Evolutionary conservation across 2,329 filamentous ascomycete genomes (phyloP).

Genomic region (Cordyceps tenuipes): DNA sequence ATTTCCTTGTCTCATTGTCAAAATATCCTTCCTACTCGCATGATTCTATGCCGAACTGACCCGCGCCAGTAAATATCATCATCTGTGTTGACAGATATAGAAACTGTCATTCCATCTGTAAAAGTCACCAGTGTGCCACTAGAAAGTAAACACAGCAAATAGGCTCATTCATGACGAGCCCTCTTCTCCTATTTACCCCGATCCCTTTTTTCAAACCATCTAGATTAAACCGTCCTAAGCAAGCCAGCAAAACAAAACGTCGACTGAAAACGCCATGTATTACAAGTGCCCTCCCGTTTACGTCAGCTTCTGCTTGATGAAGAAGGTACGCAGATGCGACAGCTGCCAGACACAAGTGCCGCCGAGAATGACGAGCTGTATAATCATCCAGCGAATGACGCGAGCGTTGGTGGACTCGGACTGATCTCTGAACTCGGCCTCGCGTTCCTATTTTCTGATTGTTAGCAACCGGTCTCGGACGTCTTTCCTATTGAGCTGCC

Average conservation of each 20-base stretch:
- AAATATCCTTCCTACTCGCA: background rate
- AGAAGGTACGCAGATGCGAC: slow-evolving; percentile 90
- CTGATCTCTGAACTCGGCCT: slow-evolving; percentile 96
- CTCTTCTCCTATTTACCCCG: background rate
- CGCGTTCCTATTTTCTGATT: slow-evolving; percentile 63
- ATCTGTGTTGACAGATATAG: background rate
- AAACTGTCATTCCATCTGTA: background rate
- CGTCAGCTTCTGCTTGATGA: slow-evolving; percentile 99
- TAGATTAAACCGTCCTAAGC: slow-evolving; percentile 4
- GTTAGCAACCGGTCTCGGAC: slow-evolving; percentile 6
- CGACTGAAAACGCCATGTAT: background rate
- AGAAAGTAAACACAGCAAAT: background rate
- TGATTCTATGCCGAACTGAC: background rate
- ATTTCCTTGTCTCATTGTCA: background rate
- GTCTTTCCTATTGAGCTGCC: background rate
- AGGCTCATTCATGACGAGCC: background rate
- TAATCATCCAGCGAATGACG: slow-evolving; percentile 87
- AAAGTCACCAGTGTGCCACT: background rate
- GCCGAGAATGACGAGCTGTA: slow-evolving; percentile 78
- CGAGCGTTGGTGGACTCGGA: slow-evolving; percentile 87
- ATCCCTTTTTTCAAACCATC: background rate
- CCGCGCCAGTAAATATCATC: background rate
- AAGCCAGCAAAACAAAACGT: background rate
- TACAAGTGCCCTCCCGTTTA: slow-evolving; percentile 33
- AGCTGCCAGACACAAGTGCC: slow-evolving; percentile 95